Base-by-base conservation (phyloP, 2,329 filamentous ascomycete species). In the Diaporthe aspalathi region DNA sequence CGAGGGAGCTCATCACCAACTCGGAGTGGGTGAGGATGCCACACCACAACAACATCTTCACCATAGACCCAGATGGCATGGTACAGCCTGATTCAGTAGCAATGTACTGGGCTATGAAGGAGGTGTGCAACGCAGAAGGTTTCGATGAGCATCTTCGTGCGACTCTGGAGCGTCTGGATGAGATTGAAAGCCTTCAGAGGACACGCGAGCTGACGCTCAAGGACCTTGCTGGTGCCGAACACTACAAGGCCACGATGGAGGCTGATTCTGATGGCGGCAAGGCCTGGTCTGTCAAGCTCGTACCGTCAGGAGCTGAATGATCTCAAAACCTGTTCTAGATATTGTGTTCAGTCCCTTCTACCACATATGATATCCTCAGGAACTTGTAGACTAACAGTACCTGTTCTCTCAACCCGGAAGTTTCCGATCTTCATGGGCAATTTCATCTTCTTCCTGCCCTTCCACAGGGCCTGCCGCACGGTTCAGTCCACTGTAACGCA, bases 181-280 rank as follows among this genome's bases (percentile, higher is more conserved):
- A 83, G 70, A 87, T 89, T 73, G 87, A 89, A 76, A 83, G 80
- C 54, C 77, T 89, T 17, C 85, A 84, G 35, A 77, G 87, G 38
- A 89, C 87, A 0, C 83, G 87, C 73, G 87, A 89, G 76, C 74
- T 89, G 67, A 88, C 86, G 3, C 83, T 89, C 67, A 89, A 89
- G 76, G 87, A 80, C 72, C 70, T 78, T 40, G 43, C 32, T 12
- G 45, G 43, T 5, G 22, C 45, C 12, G 45, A 65, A 16, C 60
- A 65, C 14, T 49, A 65, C n/a, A 29, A 45, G 3, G 60, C 60
- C 29, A 47, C 43, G 8, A 38, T 65, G n/a, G 60, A 47, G 4
- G 32, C 45, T 20, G 50, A 17, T 47, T 16, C 57, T 4, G 27
- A 47, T 9, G 57, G 57, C 17, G 22, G 27, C 11, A 62, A 62